These are phyloP conservation scores for Phyllosticta capitalensis DNA, from an alignment of 2,329 filamentous ascomycete genomes.

Conservation along the genomic window DNA sequence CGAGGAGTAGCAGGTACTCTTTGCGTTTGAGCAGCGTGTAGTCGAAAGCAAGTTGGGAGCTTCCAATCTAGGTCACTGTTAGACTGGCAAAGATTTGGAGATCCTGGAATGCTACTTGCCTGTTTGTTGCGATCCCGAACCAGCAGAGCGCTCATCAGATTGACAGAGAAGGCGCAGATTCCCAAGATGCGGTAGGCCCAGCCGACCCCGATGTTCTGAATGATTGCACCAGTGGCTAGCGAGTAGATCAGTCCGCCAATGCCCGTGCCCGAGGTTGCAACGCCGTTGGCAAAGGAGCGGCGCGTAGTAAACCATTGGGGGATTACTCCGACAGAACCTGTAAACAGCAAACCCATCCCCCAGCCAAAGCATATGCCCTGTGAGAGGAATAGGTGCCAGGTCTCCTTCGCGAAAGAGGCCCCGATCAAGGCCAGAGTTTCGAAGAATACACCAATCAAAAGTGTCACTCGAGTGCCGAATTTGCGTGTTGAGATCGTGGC, in stretches of 20 bases:
- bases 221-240: conserved; percentile 59
- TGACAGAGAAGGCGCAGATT: conserved; percentile 52
- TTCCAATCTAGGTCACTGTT: neutral
- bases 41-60: conserved; percentile 54
- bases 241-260: conserved; percentile 65
- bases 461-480: conserved; percentile 54
- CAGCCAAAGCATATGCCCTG: conserved; percentile 68
- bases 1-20: conserved; percentile 56
- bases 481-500: conserved; percentile 52
- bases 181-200: conserved; percentile 61
- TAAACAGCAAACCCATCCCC: conserved; percentile 70
- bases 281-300: conserved; percentile 60
- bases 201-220: conserved; percentile 50
- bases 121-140: conserved; percentile 61
- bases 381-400: conserved; percentile 68
- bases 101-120: neutral
- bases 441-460: conserved; percentile 57
- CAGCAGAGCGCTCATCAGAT: conserved; percentile 53
- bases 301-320: conserved; percentile 66
- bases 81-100: neutral
- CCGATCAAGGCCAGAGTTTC: conserved; percentile 57
- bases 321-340: conserved; percentile 55
- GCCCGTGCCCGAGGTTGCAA: conserved; percentile 61
- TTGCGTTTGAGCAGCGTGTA: conserved; percentile 48
- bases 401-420: conserved; percentile 58